phyloP scores from a whole-genome alignment of 148 eudicot genomes.

The Vaccinium darrowii region DNA sequence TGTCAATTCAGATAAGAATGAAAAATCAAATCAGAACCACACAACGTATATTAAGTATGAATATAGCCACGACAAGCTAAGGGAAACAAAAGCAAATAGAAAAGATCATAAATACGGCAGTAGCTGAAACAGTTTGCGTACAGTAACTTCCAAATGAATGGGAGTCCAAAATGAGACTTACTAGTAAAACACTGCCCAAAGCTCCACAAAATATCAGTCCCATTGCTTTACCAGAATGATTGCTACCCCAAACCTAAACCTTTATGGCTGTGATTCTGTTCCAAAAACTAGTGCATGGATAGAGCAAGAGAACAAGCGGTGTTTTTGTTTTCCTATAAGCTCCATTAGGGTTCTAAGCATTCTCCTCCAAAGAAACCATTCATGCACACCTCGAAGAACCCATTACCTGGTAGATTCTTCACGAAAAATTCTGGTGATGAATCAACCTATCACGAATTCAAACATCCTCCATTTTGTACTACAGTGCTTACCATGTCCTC shows the following conservation, averaged over 20 bases:
- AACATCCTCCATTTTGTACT: background rate
- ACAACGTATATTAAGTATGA: background rate
- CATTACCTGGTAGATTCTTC: background rate
- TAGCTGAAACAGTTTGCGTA: background rate
- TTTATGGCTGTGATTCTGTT: background rate
- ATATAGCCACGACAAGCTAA: background rate
- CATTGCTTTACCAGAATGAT: background rate
- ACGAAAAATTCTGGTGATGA: background rate
- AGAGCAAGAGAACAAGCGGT: background rate
- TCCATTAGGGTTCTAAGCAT: background rate
- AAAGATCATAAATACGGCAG: background rate
- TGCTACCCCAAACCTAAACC: background rate
- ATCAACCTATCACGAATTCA: background rate
- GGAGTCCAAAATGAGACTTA: background rate
- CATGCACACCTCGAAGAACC: background rate
- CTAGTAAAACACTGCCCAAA: background rate
- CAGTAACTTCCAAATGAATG: background rate
- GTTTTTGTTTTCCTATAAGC: background rate
- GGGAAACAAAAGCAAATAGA: background rate
- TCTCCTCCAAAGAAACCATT: background rate
- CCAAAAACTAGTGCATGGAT: background rate
- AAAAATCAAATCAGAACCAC: background rate
- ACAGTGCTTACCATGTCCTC: background rate
- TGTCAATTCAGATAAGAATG: conserved; percentile 33
- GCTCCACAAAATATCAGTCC: background rate